phyloP scores from a whole-genome alignment of 257 asterid genomes.

The Coffea eugenioides region DNA sequence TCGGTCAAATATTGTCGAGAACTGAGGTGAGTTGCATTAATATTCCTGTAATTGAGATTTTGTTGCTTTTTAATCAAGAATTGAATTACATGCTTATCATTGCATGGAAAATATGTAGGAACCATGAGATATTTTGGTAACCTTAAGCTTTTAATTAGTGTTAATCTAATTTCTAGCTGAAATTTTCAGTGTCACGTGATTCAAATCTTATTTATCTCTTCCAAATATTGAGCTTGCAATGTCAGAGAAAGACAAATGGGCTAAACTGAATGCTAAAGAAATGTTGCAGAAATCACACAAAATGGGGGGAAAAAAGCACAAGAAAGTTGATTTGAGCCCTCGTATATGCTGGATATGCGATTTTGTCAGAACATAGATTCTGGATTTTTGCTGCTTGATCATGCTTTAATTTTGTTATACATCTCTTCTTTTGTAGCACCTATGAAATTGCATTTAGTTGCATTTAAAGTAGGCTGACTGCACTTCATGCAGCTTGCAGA shows the following conservation, averaged over 20 bases:
- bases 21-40: conserved; percentile 53
- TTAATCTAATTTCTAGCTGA: neutral
- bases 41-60: neutral
- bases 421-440: neutral
- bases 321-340: neutral
- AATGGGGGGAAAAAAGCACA: neutral
- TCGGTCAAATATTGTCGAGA: conserved; percentile 64
- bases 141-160: neutral
- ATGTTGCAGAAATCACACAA: neutral
- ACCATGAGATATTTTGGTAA: neutral
- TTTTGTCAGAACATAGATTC: neutral
- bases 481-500: conserved; percentile 62
- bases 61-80: neutral
- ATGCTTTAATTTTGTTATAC: neutral
- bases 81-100: neutral
- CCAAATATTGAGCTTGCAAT: neutral
- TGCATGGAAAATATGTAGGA: neutral
- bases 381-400: neutral
- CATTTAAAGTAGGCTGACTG: neutral
- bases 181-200: neutral
- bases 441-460: neutral
- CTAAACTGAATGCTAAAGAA: neutral
- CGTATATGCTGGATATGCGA: neutral
- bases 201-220: neutral
- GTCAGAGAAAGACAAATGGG: neutral